Conservation (phyloP, 768 basidiomycete genomes). For the Rubroboletus satanas region DNA sequence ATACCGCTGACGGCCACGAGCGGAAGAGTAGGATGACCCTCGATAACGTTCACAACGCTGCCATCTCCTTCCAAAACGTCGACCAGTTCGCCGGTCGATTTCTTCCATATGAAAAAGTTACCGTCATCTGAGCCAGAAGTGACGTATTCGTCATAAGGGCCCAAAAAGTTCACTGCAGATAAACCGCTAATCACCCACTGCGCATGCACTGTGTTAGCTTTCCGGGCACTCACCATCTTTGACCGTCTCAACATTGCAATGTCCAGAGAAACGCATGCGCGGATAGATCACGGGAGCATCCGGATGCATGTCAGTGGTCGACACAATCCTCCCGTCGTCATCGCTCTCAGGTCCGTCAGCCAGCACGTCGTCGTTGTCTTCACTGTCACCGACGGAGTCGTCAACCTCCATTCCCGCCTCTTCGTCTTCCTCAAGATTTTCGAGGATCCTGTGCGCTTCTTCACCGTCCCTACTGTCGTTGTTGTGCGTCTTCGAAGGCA, state of each 20-base stretch:
- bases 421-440: conserved; percentile 14
- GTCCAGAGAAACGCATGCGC: conserved; percentile 59
- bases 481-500: neutral
- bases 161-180: conserved; percentile 74
- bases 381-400: conserved; percentile 28
- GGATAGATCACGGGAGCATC: conserved; percentile 59
- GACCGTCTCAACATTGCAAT: conserved; percentile 76
- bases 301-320: conserved; percentile 21
- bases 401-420: conserved; percentile 29
- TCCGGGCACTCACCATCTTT: conserved; percentile 67
- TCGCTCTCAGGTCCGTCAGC: conserved; percentile 32
- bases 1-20: conserved; percentile 86
- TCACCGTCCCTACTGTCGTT: neutral
- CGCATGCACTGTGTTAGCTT: neutral
- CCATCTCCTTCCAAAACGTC: conserved; percentile 84
- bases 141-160: conserved; percentile 72
- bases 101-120: conserved; percentile 85
- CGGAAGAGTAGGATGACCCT: conserved; percentile 75
- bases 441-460: neutral
- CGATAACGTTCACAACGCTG: conserved; percentile 80
- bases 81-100: conserved; percentile 55
- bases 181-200: neutral
- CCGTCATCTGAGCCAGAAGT: conserved; percentile 86
- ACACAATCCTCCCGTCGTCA: conserved; percentile 27
- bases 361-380: conserved; percentile 21